phyloP scores from a whole-genome alignment of 2,329 filamentous ascomycete genomes.

The Rutstroemia sp. region DNA sequence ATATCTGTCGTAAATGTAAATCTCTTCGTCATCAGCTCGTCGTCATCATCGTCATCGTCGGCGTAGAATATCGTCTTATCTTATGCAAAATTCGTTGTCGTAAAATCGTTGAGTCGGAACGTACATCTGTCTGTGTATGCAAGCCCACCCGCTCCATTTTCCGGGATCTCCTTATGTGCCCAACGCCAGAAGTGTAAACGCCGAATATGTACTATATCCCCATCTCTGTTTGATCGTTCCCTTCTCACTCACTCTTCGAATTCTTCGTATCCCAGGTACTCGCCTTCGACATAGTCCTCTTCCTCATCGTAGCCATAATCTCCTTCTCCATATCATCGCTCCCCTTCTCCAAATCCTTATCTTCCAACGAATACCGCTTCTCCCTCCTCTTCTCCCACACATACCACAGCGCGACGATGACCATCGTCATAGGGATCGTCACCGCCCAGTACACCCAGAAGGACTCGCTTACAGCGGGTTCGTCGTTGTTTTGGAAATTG shows the following conservation, averaged over 20 bases:
- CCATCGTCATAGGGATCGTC: conserved; percentile 48
- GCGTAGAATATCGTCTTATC: too few relatives aligned
- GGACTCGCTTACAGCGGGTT: conserved; percentile 34
- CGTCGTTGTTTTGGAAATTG: conserved; percentile 40
- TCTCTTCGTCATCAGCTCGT: too few relatives aligned
- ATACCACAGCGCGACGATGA: conserved; percentile 49
- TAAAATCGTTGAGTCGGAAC: too few relatives aligned
- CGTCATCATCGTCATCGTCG: too few relatives aligned
- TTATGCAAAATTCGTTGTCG: too few relatives aligned
- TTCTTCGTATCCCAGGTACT: conserved; percentile 18
- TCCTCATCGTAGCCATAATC: conserved; percentile 25
- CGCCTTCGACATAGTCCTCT: conserved; percentile 24
- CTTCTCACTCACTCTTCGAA: not conserved
- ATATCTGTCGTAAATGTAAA: too few relatives aligned
- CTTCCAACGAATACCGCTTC: conserved; percentile 18
- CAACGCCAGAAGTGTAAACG: not conserved
- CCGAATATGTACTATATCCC: not conserved
- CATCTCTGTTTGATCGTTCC: not conserved
- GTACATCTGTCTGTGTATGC: too few relatives aligned
- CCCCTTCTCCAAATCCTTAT: conserved; percentile 23
- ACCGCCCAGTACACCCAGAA: conserved; percentile 60
- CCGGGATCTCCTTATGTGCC: not conserved
- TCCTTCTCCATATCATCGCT: conserved; percentile 25
- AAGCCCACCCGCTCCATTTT: not conserved
- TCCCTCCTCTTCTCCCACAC: conserved; percentile 30